Percentiles rank a stretch among this genome's conserved stretches.
These are phyloP conservation scores for Erythrobasidium yunnanense DNA, from an alignment of 768 basidiomycete species.

Conservation along the genomic window DNA sequence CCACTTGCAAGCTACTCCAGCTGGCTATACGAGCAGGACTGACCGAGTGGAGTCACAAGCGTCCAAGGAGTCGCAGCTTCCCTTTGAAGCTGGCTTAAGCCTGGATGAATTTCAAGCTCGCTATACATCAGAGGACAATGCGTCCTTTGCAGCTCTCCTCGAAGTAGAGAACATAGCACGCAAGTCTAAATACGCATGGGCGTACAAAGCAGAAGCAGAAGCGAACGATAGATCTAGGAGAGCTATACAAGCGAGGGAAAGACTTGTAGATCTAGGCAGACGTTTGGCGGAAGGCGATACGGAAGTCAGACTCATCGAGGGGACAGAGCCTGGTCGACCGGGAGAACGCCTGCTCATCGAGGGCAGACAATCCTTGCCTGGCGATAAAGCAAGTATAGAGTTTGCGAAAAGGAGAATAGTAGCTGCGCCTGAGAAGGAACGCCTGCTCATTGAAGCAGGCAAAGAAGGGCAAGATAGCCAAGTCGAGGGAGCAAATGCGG, in stretches of 20 bases:
- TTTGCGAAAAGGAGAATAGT: slow-evolving; percentile 22
- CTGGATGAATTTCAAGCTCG: slow-evolving; percentile 79
- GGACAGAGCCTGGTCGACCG: slow-evolving; percentile 33
- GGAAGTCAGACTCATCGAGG: slow-evolving; percentile 35
- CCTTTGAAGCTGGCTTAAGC: slow-evolving; percentile 50
- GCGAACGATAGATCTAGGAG: slow-evolving; percentile 59
- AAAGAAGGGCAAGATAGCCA: slow-evolving; percentile 30
- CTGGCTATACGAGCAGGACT: slow-evolving; percentile 60
- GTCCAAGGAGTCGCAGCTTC: slow-evolving; percentile 44
- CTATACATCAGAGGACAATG: slow-evolving; percentile 94
- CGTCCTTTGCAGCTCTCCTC: slow-evolving; percentile 85
- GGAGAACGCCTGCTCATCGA: slow-evolving; percentile 34
- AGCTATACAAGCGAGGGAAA: slow-evolving; percentile 59
- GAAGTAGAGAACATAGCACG: slow-evolving; percentile 75
- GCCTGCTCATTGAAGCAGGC: slow-evolving; percentile 56
- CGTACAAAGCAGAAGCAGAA: slow-evolving; percentile 77
- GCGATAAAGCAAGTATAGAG: slow-evolving; percentile 25
- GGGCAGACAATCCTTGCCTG: slow-evolving; percentile 8
- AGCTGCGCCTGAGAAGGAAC: background rate
- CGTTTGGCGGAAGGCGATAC: slow-evolving; percentile 25
- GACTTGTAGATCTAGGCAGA: slow-evolving; percentile 38
- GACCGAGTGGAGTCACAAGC: slow-evolving; percentile 52
- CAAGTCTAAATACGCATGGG: slow-evolving; percentile 77
- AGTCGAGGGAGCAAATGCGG: slow-evolving; percentile 18
- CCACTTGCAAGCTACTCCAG: background rate